phyloP scores from a whole-genome alignment of 1,284 basidiomycete genomes.

The Pseudozyma hubeiensis region DNA sequence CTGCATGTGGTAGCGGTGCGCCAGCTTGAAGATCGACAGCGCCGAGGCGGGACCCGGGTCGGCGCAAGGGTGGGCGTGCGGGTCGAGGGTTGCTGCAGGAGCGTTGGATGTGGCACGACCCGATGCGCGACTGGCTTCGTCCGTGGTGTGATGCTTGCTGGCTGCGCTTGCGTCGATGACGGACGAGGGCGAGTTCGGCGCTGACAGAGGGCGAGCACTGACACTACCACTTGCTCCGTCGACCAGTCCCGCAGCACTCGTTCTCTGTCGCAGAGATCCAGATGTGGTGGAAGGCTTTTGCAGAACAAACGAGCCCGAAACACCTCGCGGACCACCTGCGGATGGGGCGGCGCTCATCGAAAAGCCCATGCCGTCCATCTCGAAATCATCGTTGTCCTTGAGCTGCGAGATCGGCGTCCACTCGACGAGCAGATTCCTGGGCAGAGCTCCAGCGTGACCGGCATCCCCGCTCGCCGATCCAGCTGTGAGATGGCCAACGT shows the following conservation, averaged over 20 bases:
- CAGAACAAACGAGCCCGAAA: slow-evolving; percentile 23
- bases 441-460: not conserved
- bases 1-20: slow-evolving; percentile 81
- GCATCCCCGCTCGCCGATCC: slow-evolving; percentile 7
- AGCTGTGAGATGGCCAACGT: slow-evolving; percentile 11
- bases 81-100: slow-evolving; percentile 71
- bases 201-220: slow-evolving; percentile 13
- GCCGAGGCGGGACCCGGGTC: slow-evolving; percentile 72
- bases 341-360: slow-evolving; percentile 2
- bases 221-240: slow-evolving; percentile 1
- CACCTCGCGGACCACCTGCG: slow-evolving; percentile 12
- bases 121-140: slow-evolving; percentile 3
- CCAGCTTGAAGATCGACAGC: slow-evolving; percentile 81
- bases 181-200: slow-evolving; percentile 19
- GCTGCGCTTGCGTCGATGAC: not conserved
- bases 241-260: slow-evolving; percentile 8
- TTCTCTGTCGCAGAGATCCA: slow-evolving; percentile 35
- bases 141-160: slow-evolving; percentile 14
- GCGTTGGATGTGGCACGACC: slow-evolving; percentile 14
- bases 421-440: slow-evolving; percentile 10
- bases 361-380: slow-evolving; percentile 17
- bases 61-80: slow-evolving; percentile 79
- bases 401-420: slow-evolving; percentile 48
- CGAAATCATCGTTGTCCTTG: slow-evolving; percentile 17
- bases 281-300: slow-evolving; percentile 23